phyloP scores from a whole-genome alignment of 129 eudicot species.

The Solidago caesia region DNA sequence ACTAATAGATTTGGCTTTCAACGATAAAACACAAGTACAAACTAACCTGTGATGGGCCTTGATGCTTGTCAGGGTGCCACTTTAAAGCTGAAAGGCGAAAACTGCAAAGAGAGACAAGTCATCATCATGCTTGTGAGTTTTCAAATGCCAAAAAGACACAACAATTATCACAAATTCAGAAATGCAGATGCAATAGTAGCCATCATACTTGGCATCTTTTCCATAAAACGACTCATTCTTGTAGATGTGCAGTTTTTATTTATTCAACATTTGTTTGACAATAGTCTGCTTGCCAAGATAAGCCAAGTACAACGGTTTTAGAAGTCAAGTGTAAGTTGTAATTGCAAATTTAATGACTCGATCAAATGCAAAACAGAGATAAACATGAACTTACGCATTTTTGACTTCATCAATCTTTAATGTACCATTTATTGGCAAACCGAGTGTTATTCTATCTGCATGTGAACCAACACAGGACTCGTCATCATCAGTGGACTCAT shows the following conservation, averaged over 20 bases:
- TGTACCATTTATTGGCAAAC: slow-evolving; percentile 71
- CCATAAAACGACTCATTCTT: not conserved
- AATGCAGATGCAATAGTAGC: slow-evolving; percentile 7
- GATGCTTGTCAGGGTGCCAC: slow-evolving; percentile 99
- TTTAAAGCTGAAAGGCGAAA: slow-evolving; percentile 86
- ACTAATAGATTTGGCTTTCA: not conserved
- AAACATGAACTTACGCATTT: slow-evolving; percentile 69
- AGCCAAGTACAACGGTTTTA: not conserved
- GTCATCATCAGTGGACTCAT: slow-evolving; percentile 40
- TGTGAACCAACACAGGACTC: slow-evolving; percentile 44
- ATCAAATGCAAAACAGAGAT: not conserved
- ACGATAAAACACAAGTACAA: slow-evolving; percentile 12
- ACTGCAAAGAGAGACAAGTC: slow-evolving; percentile 45
- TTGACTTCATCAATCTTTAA: slow-evolving; percentile 78
- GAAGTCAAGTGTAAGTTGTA: not conserved
- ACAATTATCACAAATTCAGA: not conserved
- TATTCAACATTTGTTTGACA: not conserved
- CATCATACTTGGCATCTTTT: slow-evolving; percentile 3
- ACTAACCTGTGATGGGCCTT: slow-evolving; percentile 76
- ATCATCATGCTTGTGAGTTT: not conserved
- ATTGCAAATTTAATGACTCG: not conserved
- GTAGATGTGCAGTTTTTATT: not conserved
- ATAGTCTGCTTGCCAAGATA: not conserved
- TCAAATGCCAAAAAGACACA: too few species aligned
- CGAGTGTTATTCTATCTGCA: slow-evolving; percentile 67